Evolutionary conservation across 768 basidiomycete species (phyloP), one percentile per base, ranked within the genome.

Genomic region (Boletales sp.): DNA sequence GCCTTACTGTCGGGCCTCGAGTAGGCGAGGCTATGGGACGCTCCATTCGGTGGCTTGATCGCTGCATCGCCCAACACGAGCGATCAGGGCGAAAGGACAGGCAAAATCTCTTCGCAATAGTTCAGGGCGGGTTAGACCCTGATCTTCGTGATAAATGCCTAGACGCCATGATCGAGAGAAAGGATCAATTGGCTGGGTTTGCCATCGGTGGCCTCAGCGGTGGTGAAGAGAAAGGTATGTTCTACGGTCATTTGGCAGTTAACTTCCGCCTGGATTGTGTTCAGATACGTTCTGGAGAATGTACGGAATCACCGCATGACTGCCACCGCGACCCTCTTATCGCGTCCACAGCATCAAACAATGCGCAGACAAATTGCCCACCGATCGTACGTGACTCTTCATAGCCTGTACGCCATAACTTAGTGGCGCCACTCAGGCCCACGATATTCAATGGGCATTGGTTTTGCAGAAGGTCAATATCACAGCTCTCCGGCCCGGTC

Each of bases 181-280:
- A 77, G 57, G 76, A 85, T 52, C 70, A 70, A n/a, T 82, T 94
- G 4, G 82, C 90, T n/a, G 92, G 93, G 1, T 94, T 88, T 65
- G 92, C 92, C 8, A 88, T 95, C 48, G 93, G 92, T 19, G 92
- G 92, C 2, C 72, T 95, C 9, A 92, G 89, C 55, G 92, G 92
- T 19, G 92, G 92, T 13, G 92, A 95, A 74, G 90, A 84, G 66
- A 93, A 94, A 80, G 90, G 90, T 84, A 51, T 31, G 69, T 54
- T 37, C 37, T 36, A 15, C 21, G 12, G 42, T 50, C 43, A 47
- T 39, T 54, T 31, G 39, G 30, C 38, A 54, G 54, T 43, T 42
- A 41, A 41, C 42, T 17, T 38, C 10, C 34, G 14, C 50, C 24
- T 48, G 47, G 29, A 54, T 45, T 40, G n/a, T 35, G 44, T 34